A percentile compares a stretch with the other conserved stretches of the same genome.
Conservation (phyloP, 2,329 filamentous ascomycete species). For the Chaetothyriales sp. region DNA sequence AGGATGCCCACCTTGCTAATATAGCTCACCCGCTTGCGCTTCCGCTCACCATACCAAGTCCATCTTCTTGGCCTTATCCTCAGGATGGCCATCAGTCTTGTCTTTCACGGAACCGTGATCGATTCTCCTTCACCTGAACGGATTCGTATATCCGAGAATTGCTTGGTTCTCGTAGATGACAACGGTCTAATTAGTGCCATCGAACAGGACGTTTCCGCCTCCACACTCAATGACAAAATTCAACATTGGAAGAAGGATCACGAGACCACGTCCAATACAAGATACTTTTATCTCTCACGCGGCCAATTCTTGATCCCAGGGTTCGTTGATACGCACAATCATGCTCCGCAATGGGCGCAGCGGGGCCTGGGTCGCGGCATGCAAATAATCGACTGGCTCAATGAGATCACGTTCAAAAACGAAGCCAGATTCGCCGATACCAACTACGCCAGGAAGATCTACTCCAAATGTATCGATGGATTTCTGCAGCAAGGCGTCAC, state of each 20-base stretch:
- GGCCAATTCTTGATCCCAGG: conserved; percentile 44
- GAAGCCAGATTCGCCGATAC: conserved; percentile 47
- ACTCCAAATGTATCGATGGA: conserved; percentile 40
- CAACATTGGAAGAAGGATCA: conserved; percentile 20
- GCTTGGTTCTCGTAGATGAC: conserved; percentile 22
- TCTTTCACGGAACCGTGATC: conserved; percentile 25
- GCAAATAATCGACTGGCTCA: conserved; percentile 45
- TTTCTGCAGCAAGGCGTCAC: conserved; percentile 50
- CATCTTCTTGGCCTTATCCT: too few relatives aligned
- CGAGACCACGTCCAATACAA: conserved; percentile 20
- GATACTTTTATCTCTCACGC: neutral
- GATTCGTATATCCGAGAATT: conserved; percentile 23
- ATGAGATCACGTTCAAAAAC: conserved; percentile 49
- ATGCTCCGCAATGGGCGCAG: conserved; percentile 45
- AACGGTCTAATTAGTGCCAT: conserved; percentile 22
- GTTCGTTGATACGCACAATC: conserved; percentile 55
- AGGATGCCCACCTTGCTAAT: too few relatives aligned
- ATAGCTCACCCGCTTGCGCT: too few relatives aligned
- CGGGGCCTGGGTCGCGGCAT: conserved; percentile 30
- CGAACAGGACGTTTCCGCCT: conserved; percentile 16
- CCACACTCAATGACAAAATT: conserved; percentile 16
- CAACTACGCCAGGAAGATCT: conserved; percentile 39
- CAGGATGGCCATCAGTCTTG: conserved; percentile 15
- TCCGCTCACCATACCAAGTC: too few relatives aligned
- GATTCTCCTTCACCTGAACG: conserved; percentile 19